Conservation (phyloP, 73 alveolate genomes). For the Paramecium sonneborni region DNA sequence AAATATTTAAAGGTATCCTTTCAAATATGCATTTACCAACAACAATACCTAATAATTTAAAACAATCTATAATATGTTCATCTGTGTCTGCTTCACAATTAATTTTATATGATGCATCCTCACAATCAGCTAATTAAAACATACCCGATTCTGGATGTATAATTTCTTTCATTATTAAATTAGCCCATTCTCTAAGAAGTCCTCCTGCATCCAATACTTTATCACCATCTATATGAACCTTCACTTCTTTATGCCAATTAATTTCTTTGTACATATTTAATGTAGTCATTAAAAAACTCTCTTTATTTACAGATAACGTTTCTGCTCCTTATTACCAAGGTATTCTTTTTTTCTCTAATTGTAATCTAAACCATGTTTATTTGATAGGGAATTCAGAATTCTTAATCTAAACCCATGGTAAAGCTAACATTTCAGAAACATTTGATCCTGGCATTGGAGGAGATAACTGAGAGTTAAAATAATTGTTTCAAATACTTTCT, state of each 20-base stretch:
- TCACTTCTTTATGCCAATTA: conserved; percentile 69
- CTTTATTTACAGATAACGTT: conserved; percentile 47
- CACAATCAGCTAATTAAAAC: conserved; percentile 52
- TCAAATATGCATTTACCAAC: conserved; percentile 88
- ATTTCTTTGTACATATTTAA: conserved; percentile 16
- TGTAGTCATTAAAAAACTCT: conserved; percentile 57
- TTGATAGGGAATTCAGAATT: conserved; percentile 23
- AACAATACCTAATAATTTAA: conserved; percentile 78
- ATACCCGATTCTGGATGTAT: conserved; percentile 68
- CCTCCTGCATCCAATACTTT: conserved; percentile 77
- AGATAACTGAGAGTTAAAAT: not conserved
- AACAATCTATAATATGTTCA: conserved; percentile 65
- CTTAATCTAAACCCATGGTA: conserved; percentile 34
- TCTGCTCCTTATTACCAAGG: conserved; percentile 67
- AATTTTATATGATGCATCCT: conserved; percentile 58
- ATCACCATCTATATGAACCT: conserved; percentile 69
- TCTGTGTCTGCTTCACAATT: conserved; percentile 58
- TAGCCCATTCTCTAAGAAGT: conserved; percentile 71
- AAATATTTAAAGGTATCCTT: conserved; percentile 78
- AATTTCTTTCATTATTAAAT: conserved; percentile 61
- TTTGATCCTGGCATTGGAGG: not conserved
- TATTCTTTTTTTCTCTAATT: conserved; percentile 59
- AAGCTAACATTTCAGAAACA: conserved; percentile 21
- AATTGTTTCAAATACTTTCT: not conserved
- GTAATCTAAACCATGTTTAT: conserved; percentile 63